Conservation (phyloP, 371 early-diverging fungal genomes). For the Scutellospora calospora region DNA sequence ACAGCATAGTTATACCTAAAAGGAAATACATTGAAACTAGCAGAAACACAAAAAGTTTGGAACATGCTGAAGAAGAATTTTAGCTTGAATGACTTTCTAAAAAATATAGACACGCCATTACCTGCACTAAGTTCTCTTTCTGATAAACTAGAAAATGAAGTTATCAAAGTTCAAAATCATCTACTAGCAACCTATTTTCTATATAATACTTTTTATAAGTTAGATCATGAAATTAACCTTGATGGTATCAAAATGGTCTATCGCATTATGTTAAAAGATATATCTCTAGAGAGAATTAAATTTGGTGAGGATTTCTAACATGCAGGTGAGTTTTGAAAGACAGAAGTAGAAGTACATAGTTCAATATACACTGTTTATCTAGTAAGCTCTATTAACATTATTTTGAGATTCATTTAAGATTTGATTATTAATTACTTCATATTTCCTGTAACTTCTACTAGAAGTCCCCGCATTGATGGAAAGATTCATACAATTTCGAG, state of each 20-base stretch:
- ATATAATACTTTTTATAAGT: conserved; percentile 32
- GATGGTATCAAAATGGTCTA: conserved; percentile 25
- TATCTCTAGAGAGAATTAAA: not conserved
- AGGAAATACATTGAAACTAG: not conserved
- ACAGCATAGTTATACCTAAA: conserved; percentile 36
- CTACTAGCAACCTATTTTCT: conserved; percentile 28
- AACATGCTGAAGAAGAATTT: not conserved
- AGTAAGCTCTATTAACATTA: conserved; percentile 1
- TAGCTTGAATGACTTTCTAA: conserved; percentile 11
- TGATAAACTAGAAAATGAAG: conserved; percentile 27
- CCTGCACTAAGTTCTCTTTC: conserved; percentile 22
- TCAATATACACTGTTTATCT: conserved; percentile 25
- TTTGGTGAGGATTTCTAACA: not conserved
- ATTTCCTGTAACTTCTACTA: conserved; percentile 17
- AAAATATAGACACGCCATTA: not conserved
- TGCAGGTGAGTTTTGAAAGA: conserved; percentile 16
- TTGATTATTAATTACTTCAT: conserved; percentile 23
- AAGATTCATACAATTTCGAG: conserved; percentile 28
- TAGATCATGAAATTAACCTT: not conserved
- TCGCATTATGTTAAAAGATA: conserved; percentile 31
- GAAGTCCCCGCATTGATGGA: conserved; percentile 37
- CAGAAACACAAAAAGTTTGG: conserved; percentile 22
- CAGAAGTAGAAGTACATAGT: not conserved
- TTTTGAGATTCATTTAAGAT: not conserved
- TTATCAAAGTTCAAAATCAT: conserved; percentile 31